Percentiles rank a stretch among this genome's conserved stretches.
phyloP scores from a whole-genome alignment of 2,329 filamentous ascomycete genomes.

The Cryphonectria parasitica region DNA sequence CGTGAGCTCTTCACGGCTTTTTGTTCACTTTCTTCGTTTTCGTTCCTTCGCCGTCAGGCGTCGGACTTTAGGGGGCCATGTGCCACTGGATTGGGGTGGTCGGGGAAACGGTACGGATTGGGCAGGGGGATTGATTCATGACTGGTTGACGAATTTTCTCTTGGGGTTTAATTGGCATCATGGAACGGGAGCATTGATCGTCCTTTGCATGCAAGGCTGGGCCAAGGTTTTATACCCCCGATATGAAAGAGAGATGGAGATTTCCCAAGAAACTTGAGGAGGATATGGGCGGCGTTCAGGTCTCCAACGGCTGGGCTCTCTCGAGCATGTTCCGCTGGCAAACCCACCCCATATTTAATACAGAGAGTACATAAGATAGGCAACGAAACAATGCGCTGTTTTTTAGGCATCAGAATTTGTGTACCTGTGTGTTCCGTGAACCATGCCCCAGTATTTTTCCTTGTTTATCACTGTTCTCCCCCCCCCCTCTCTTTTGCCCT shows the following conservation, averaged over 20 bases:
- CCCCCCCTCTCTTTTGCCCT: too few relatives aligned
- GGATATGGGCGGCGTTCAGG: constrained; percentile 3
- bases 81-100: neutral
- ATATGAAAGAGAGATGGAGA: constrained; percentile 10
- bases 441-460: neutral
- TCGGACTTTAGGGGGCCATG: neutral
- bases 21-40: constrained; percentile 13
- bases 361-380: neutral
- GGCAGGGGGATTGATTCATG: neutral
- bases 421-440: neutral
- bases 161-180: constrained; percentile 9
- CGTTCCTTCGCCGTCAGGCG: neutral
- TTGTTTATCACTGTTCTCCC: too few relatives aligned
- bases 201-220: constrained; percentile 3
- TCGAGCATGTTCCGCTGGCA: neutral
- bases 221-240: constrained; percentile 19
- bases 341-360: neutral
- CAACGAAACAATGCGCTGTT: neutral
- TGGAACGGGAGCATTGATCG: constrained; percentile 7
- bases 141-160: neutral
- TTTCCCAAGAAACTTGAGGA: neutral
- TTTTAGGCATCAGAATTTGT: neutral
- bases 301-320: neutral
- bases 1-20: neutral
- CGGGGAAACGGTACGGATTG: neutral